Evolutionary conservation across 2,329 filamentous ascomycete genomes (phyloP), one percentile per base, ranked within the genome.

Genomic region (Fusarium oligoseptatum): DNA sequence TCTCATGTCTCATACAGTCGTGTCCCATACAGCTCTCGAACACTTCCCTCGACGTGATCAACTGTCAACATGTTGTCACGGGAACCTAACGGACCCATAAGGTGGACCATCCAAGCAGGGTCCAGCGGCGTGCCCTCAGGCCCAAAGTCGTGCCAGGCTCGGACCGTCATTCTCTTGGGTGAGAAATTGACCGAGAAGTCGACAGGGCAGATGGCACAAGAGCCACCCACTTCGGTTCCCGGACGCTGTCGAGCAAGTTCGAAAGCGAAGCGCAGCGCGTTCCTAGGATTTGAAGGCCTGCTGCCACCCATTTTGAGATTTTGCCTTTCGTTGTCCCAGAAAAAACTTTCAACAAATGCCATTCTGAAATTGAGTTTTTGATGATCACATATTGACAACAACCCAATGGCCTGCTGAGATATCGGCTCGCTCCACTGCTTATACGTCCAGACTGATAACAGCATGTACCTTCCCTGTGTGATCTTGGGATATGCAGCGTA

Each of bases 91-190:
- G 36, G n/a, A 27, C 2, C 7, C 14, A 4, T 17, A 3, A 12
- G 14, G 15, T 37, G 34, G 11, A 60, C 24, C 37, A 9, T 32
- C 57, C 57, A 60, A n/a, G 36, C 57, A 11, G 12, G 24, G 6
- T 60, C 57, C 10, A 45, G 27, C 27, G 37, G 22, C 39, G 57
- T 34, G 9, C 57, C 57, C 9, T 60, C 57, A 43, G 57, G 39
- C 6, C 57, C 57, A 60, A 60, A 32, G 27, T 60, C 57, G n/a
- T 60, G 57, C 57, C 57, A 60, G 22, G 57, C 57, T 9, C 20
- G 32, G n/a, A 63, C 20, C 3, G 15, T 52, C 12, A 39, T 39
- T 32, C 17, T 24, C 29, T 52, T 11, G 15, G 57, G 39, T 8
- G 57, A 41, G 20, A 52, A 63, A 9, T 27, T 37, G 6, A 63